Evolutionary conservation across 805 yeast species (phyloP), one percentile per base, ranked within the genome.

Genomic region (Nakazawaea wickerhamii): DNA sequence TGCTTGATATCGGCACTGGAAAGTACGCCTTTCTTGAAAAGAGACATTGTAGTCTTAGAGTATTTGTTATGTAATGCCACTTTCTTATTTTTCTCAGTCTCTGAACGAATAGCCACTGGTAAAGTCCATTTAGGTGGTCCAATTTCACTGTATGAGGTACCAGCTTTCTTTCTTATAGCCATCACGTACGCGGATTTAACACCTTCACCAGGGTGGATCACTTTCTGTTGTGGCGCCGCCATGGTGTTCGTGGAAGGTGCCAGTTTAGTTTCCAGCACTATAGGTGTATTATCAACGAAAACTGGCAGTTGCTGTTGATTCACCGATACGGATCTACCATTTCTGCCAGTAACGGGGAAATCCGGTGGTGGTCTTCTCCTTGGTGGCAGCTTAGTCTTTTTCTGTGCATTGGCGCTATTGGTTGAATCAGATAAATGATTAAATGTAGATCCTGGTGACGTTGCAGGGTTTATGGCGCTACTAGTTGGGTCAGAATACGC

Each of bases 71-170:
- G 28, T 3, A 20, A 15, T 31, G 49, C 30, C 46, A 50, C 44
- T 68, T 51, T 28, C 14, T 28, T 50, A 58, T 21, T 51, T 65
- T 46, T 52, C 61, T 45, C 48, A 48, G 48, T 48, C 58, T 57
- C 48, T 17, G 79, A 78, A 32, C 72, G 54, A 15, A 77, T 75
- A 6, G 79, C 81, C n/a, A 70, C 65, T 0, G 82, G 82, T 22
- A 76, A 57, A 31, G 68, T 71, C 74, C 74, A 67, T 37, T 62
- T 59, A 0, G 64, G 64, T 0, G 80, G 75, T 2, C 69, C 63
- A 1, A 67, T 58, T 40, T 73, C 71, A 43, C 73, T 67, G 50
- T 61, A 70, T 11, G 84, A 63, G 0, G 78, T 71, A 4, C 77
- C 74, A 5, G 74, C 64, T 47, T 59, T 66, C 36, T 64, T 53